Base-by-base conservation (phyloP, 2,329 filamentous ascomycete species). In the Dactylonectria macrodidyma region DNA sequence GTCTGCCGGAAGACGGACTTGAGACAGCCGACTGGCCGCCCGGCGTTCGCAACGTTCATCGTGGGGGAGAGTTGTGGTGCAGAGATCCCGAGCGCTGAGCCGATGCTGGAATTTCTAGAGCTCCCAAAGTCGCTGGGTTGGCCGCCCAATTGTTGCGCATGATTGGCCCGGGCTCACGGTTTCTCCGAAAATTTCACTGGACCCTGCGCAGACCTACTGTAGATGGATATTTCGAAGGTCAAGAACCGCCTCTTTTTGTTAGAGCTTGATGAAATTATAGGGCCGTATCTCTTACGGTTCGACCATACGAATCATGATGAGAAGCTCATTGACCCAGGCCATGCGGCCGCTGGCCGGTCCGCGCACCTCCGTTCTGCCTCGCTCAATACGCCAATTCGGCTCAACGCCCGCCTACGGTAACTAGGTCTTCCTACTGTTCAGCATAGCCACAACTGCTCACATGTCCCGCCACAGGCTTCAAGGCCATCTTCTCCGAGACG, bases 11-110 rank as follows among this genome's bases (percentile, higher is more conserved):
- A 78, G 44, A 89, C 83, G 34, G 88, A 84, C 82, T 92, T 93
- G 79, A 93, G 89, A 82, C 90, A 91, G 85, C 89, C 89, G 78
- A 93, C 81, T 69, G 92, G 92, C 88, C 92, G 90, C 82, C 88
- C 82, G 77, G 87, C 77, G 67, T 87, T 82, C 72, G 88, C 85
- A 73, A 88, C 86, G 86, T 93, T 94, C 85, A 87, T 89, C 71
- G 76, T 82, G 76, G 68, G 63, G 68, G 67, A 67, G 67, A 67
- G 47, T 71, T 70, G 61, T 69, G 55, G 72, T 69, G 69, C 59
- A 69, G 59, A 73, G 67, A 73, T 62, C 71, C 71, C 68, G 59
- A 71, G 19, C 51, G 68, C 71, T 70, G 65, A 48, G 47, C 38
- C 58, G 55, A 67, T 63, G 62, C 72, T 73, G 71, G 75, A 76